Percentiles rank a stretch among this genome's conserved stretches.
Evolutionary conservation across 371 early-diverging fungal species (phyloP).

Genomic region (Blakeslea trispora): DNA sequence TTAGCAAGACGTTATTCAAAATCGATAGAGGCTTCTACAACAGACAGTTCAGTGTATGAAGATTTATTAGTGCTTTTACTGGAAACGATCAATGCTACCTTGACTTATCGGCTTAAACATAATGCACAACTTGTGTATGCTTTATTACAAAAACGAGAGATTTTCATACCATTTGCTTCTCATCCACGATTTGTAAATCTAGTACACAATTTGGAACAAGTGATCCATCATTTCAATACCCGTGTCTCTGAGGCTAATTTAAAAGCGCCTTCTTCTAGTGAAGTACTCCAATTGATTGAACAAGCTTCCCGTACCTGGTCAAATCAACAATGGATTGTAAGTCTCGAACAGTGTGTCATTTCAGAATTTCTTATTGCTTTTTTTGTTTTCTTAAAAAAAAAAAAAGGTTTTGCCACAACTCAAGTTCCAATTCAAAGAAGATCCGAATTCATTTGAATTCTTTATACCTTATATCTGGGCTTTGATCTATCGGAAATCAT

Average conservation of each 20-base stretch:
- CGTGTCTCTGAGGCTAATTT: conserved; percentile 68
- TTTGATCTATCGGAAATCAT: conserved; percentile 54
- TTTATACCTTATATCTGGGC: conserved; percentile 78
- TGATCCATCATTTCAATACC: conserved; percentile 64
- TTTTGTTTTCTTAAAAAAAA: too few species aligned
- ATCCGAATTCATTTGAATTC: conserved; percentile 61
- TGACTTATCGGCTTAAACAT: conserved; percentile 63
- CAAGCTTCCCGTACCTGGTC: conserved; percentile 70
- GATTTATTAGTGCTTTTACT: conserved; percentile 69
- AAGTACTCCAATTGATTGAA: conserved; percentile 68
- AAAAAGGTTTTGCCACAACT: conserved; percentile 57
- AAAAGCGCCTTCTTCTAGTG: conserved; percentile 66
- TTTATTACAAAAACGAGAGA: conserved; percentile 67
- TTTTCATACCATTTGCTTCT: conserved; percentile 58
- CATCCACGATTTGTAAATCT: conserved; percentile 59
- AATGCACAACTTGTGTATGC: conserved; percentile 79
- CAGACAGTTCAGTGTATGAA: conserved; percentile 59
- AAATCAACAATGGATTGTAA: conserved; percentile 56
- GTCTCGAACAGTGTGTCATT: too few species aligned
- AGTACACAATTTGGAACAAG: conserved; percentile 66
- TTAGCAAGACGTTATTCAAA: conserved; percentile 70
- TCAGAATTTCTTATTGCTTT: too few species aligned
- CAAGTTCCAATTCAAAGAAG: conserved; percentile 72
- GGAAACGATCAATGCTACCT: conserved; percentile 70
- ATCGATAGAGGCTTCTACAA: conserved; percentile 39